phyloP scores from a whole-genome alignment of 2,329 filamentous ascomycete species.

The Colletotrichum sp. region DNA sequence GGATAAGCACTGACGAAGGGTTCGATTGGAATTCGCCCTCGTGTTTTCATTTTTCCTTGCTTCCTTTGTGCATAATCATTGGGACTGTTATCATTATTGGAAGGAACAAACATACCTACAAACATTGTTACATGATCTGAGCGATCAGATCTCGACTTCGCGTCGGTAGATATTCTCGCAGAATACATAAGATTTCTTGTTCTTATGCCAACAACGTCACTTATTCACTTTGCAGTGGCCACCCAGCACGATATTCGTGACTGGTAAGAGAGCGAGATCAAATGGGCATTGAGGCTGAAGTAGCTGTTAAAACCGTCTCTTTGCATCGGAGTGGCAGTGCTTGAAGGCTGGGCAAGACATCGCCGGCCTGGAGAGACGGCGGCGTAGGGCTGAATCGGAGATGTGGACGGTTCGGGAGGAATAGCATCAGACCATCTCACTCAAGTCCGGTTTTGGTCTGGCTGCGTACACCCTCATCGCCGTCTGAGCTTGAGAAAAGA shows the following conservation, averaged over 20 bases:
- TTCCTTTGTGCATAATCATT: background rate
- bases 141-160: background rate
- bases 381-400: constrained; percentile 11
- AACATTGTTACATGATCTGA: background rate
- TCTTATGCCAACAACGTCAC: background rate
- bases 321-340: background rate
- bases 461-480: background rate
- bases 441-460: background rate
- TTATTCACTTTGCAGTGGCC: too few relatives aligned
- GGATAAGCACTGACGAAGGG: background rate
- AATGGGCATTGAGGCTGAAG: background rate
- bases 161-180: background rate
- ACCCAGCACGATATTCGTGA: background rate
- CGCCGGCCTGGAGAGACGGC: background rate
- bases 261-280: background rate
- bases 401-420: background rate
- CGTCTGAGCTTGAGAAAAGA: background rate
- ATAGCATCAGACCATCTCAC: background rate
- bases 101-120: background rate
- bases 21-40: background rate
- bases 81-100: background rate
- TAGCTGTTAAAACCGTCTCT: background rate
- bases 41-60: background rate
- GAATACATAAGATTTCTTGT: background rate
- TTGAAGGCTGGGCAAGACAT: background rate